Evolutionary conservation across 768 basidiomycete species (phyloP), one percentile per base, ranked within the genome.

Genomic region (Symmetrospora coprosmae): DNA sequence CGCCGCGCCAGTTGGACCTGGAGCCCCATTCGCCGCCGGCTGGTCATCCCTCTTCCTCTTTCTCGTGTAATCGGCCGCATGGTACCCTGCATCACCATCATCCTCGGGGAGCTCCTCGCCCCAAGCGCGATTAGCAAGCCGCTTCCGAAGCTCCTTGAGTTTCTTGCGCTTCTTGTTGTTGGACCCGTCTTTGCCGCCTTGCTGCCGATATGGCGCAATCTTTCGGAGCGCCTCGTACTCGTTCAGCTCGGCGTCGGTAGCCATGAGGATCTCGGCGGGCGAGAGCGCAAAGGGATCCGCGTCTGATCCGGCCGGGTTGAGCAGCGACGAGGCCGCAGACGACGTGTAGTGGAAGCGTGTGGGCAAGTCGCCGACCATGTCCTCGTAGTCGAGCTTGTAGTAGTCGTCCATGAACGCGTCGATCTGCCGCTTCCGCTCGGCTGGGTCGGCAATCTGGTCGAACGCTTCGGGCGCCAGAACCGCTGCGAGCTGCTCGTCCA

Each of bases 311-410:
- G 28, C 21, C 38, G 61, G 62, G 41, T 61, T 63, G 72, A 78
- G 91, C 31, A 71, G 72, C 62, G 83, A 77, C 0, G 70, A 68
- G 0, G 81, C 68, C 40, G 81, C 72, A 33, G 85, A 80, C 40
- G 82, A 76, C n/a, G 80, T 76, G 70, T 99, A 99, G 72, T 85
- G 83, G 80, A 99, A 99, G 11, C 88, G 84, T 0, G 90, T 97
- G 1, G 89, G 84, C 69, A 90, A 75, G 70, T 83, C 87, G 6
- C 82, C 90, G 50, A 92, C 91, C 76, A 96, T 80, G 68, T 92
- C 91, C 72, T 96, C 96, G 75, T 96, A 92, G 63, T 96, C 92
- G 17, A 97, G 77, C 34, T 78, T 82, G 70, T 90, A 84, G 39
- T 97, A 76, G 71, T 89, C 86, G 63, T 89, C 85, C 85, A 96